These are phyloP conservation scores for Brassica incana DNA, from an alignment of 345 rosid species.

Conservation along the genomic window DNA sequence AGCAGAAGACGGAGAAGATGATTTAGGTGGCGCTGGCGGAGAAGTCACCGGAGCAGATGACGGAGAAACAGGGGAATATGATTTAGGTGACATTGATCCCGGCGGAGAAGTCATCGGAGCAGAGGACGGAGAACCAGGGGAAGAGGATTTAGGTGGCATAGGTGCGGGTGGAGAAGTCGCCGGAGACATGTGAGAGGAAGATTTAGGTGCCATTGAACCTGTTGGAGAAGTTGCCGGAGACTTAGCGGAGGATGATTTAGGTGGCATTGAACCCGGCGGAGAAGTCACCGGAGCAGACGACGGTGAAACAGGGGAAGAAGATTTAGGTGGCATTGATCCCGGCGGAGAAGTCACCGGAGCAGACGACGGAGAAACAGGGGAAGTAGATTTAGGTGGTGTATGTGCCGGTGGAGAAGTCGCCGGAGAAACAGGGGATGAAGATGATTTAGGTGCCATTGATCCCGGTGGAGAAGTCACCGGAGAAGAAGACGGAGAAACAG, in stretches of 20 bases:
- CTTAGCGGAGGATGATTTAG: background rate
- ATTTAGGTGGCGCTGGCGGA: background rate
- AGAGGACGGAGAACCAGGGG: slow-evolving; percentile 6
- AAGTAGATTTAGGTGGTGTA: background rate
- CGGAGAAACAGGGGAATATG: background rate
- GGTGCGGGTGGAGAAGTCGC: slow-evolving; percentile 8
- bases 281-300: background rate
- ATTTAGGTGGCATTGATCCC: slow-evolving; percentile 23
- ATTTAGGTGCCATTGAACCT: background rate
- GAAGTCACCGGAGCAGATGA: background rate
- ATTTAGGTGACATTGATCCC: background rate
- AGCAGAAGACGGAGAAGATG: background rate
- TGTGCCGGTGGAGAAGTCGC: background rate
- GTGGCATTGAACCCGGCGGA: slow-evolving; percentile 12
- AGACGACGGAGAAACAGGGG: background rate
- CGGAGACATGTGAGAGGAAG: background rate
- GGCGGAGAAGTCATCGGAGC: slow-evolving; percentile 8
- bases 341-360: slow-evolving; percentile 13
- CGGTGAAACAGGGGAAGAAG: slow-evolving; percentile 29
- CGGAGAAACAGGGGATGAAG: background rate
- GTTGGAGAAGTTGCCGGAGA: slow-evolving; percentile 3
- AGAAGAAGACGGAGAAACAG: background rate
- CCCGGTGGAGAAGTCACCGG: slow-evolving; percentile 13
- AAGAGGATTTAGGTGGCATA: slow-evolving; percentile 4
- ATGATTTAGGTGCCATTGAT: background rate